Percentiles rank a stretch among this genome's conserved stretches.
Evolutionary conservation across 257 asterid species (phyloP).

Genomic region (Penstemon barbatus): DNA sequence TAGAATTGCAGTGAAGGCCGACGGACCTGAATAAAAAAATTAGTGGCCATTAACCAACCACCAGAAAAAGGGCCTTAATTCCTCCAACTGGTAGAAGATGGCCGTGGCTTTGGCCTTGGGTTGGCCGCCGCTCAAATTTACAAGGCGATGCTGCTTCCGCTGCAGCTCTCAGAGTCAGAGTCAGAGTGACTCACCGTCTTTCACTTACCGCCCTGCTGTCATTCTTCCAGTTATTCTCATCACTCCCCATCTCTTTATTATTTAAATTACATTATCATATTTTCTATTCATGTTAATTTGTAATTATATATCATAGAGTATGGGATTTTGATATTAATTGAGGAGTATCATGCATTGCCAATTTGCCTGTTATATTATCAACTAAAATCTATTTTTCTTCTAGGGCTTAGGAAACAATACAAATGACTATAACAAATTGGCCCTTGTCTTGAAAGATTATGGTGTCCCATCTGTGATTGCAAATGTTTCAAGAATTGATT

Average conservation of each 20-base stretch:
- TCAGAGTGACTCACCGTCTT: slow-evolving; percentile 37
- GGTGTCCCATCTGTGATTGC: slow-evolving; percentile 73
- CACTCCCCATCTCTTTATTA: slow-evolving; percentile 2
- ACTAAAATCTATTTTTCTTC: slow-evolving; percentile 10
- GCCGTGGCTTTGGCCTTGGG: slow-evolving; percentile 51
- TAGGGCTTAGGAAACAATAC: slow-evolving; percentile 92
- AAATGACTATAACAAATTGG: slow-evolving; percentile 67
- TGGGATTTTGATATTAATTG: not conserved
- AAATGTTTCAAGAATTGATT: slow-evolving; percentile 83
- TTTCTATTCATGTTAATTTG: too few relatives aligned
- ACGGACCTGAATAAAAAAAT: too few relatives aligned
- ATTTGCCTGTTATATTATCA: not conserved
- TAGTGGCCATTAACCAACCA: too few relatives aligned
- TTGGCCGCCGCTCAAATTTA: slow-evolving; percentile 35
- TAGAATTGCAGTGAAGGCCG: too few relatives aligned
- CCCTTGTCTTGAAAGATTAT: slow-evolving; percentile 60
- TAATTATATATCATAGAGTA: too few relatives aligned
- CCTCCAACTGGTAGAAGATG: slow-evolving; percentile 44
- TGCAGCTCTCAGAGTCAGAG: slow-evolving; percentile 34
- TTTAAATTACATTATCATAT: not conserved
- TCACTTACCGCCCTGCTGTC: slow-evolving; percentile 75
- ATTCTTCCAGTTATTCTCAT: slow-evolving; percentile 71
- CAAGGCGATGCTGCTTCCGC: slow-evolving; percentile 38
- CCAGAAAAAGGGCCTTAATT: too few relatives aligned
- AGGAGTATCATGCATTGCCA: not conserved